These are phyloP conservation scores for Sclerotinia subarctica DNA, from an alignment of 2,329 filamentous ascomycete genomes.

Conservation along the genomic window DNA sequence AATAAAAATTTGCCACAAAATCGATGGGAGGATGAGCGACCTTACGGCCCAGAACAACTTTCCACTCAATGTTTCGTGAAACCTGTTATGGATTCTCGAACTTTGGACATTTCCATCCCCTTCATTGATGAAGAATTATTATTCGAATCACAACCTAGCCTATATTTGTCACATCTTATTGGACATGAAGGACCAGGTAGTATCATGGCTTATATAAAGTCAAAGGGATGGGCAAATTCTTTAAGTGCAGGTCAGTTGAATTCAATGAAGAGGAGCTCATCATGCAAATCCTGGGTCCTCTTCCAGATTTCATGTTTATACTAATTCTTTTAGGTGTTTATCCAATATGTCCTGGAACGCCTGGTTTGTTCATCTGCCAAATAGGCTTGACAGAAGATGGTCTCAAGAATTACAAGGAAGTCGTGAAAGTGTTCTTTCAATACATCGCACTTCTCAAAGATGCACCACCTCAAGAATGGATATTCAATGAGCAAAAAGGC, in stretches of 20 bases:
- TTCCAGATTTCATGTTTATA: background rate
- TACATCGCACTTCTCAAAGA: constrained; percentile 87
- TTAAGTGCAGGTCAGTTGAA: constrained; percentile 50
- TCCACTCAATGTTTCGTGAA: constrained; percentile 66
- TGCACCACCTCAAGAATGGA: constrained; percentile 81
- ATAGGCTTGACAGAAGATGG: constrained; percentile 66
- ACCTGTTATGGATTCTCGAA: constrained; percentile 67
- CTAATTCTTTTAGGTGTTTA: constrained; percentile 47
- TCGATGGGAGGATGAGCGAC: constrained; percentile 62
- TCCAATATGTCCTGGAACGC: constrained; percentile 60
- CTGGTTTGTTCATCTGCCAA: constrained; percentile 63
- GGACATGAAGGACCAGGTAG: constrained; percentile 74
- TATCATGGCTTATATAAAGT: constrained; percentile 68
- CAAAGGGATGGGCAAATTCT: constrained; percentile 68
- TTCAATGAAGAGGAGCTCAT: background rate
- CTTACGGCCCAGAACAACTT: constrained; percentile 58
- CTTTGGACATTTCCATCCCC: constrained; percentile 64
- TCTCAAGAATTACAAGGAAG: constrained; percentile 55
- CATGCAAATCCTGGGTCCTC: background rate
- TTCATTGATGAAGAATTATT: constrained; percentile 67
- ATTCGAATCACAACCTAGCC: constrained; percentile 64
- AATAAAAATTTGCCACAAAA: constrained; percentile 65
- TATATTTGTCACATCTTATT: constrained; percentile 69
- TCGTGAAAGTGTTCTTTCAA: constrained; percentile 66
- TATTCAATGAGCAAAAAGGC: constrained; percentile 86